Base-by-base conservation (phyloP, 345 rosid genomes). In the Salix caprea region DNA sequence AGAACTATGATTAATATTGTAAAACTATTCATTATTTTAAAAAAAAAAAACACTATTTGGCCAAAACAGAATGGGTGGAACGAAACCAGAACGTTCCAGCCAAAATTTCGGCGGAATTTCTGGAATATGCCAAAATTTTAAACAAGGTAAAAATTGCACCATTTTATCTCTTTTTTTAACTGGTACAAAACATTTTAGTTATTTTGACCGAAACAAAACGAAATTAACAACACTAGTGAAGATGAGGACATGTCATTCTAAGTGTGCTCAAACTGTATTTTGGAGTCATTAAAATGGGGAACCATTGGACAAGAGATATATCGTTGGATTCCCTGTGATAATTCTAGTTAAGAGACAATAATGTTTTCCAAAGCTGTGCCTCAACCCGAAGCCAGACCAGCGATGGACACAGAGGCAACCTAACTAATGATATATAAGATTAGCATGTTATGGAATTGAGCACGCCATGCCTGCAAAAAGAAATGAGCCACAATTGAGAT, bases 401-500 rank as follows among this genome's bases (percentile, higher is more conserved):
- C 64, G 14, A 30, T 70, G 70, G 36, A 74, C 75, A 75, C 54
- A 36, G 21, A 77, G n/a, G 73, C 70, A 73, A 72, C 21, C 73
- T 32, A 78, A 60, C 34, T 61, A 73, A 42, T 18, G 16, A 82
- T 23, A 26, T 3, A 12, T 3, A 12, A n/a, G 70, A 21, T 30
- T 18, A 72, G 9, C 68, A 75, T 62, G 61, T 48, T 9, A n/a
- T 37, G 71, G 66, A 30, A 24, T 58, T 42, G n/a, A 73, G 77
- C 84, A 73, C 71, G 84, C 83, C 79, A 78, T 34, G 78, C 74
- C 62, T 75, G 39, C 74, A 71, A 71, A 77, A 48, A 34, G 44
- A 56, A 66, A 78, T 52, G 48, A 68, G 19, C 60, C 72, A 50
- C 73, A n/a, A n/a, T n/a, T n/a, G n/a, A n/a, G n/a, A n/a, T n/a